Conservation (phyloP, 129 eudicot genomes). For the Tagetes patula region DNA sequence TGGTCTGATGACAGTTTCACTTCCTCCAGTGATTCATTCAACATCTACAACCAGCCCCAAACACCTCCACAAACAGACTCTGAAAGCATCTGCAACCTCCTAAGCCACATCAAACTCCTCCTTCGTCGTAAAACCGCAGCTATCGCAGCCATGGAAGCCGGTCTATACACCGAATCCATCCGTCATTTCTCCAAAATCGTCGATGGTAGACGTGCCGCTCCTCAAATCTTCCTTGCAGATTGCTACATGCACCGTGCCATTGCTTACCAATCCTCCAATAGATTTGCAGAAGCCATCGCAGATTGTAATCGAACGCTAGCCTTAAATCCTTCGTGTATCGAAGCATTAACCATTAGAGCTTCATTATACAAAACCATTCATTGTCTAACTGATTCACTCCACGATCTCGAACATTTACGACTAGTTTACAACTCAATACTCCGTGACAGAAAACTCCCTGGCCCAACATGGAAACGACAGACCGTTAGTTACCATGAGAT, state of each 20-base stretch:
- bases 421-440: constrained; percentile 69
- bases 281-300: constrained; percentile 73
- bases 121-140: constrained; percentile 88
- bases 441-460: constrained; percentile 70
- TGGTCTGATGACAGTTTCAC: constrained; percentile 81
- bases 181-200: constrained; percentile 87
- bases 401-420: constrained; percentile 82
- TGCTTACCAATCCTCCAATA: constrained; percentile 56
- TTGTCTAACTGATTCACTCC: constrained; percentile 78
- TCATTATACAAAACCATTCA: constrained; percentile 61
- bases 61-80: constrained; percentile 50
- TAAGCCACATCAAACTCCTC: constrained; percentile 80
- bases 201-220: constrained; percentile 79
- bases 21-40: constrained; percentile 30
- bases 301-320: constrained; percentile 82
- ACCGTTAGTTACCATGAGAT: constrained; percentile 60
- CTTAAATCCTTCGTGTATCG: constrained; percentile 61
- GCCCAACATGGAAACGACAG: constrained; percentile 73
- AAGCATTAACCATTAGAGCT: constrained; percentile 64
- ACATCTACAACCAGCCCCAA: constrained; percentile 31
- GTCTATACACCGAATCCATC: constrained; percentile 72
- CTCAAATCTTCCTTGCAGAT: constrained; percentile 72
- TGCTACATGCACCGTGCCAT: constrained; percentile 77
- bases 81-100: constrained; percentile 55
- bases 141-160: constrained; percentile 82